Conservation (phyloP, 179 eudicot genomes). For the Spergularia azorica region DNA sequence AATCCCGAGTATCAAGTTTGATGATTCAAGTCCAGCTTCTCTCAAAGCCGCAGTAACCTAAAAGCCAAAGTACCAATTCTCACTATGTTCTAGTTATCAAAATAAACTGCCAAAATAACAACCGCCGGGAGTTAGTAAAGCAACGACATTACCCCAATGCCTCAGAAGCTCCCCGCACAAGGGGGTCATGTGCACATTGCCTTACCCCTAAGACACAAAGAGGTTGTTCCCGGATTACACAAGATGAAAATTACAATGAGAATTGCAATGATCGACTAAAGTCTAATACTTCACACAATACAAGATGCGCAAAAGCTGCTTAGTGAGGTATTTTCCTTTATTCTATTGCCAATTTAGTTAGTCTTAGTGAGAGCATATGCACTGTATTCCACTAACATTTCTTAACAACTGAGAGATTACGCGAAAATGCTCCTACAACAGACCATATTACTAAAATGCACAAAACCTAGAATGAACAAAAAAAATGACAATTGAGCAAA, state of each 20-base stretch:
- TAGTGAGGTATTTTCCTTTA: too few relatives aligned
- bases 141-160: neutral
- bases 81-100: neutral
- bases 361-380: neutral
- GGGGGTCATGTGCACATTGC: too few relatives aligned
- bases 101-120: too few relatives aligned
- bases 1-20: slow-evolving; percentile 79
- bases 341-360: too few relatives aligned
- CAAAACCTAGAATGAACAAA: neutral
- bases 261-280: too few relatives aligned
- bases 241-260: too few relatives aligned
- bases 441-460: too few relatives aligned
- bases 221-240: neutral
- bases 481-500: slow-evolving; percentile 17
- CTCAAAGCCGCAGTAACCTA: slow-evolving; percentile 71
- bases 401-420: neutral
- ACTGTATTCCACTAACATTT: neutral
- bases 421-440: too few relatives aligned
- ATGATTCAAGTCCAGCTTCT: slow-evolving; percentile 92
- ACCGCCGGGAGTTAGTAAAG: too few relatives aligned
- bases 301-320: too few relatives aligned
- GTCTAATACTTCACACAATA: too few relatives aligned
- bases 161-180: neutral
- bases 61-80: slow-evolving; percentile 16
- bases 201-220: neutral